phyloP scores from a whole-genome alignment of 169 alveolate genomes.

The Eimeria necatrix region DNA sequence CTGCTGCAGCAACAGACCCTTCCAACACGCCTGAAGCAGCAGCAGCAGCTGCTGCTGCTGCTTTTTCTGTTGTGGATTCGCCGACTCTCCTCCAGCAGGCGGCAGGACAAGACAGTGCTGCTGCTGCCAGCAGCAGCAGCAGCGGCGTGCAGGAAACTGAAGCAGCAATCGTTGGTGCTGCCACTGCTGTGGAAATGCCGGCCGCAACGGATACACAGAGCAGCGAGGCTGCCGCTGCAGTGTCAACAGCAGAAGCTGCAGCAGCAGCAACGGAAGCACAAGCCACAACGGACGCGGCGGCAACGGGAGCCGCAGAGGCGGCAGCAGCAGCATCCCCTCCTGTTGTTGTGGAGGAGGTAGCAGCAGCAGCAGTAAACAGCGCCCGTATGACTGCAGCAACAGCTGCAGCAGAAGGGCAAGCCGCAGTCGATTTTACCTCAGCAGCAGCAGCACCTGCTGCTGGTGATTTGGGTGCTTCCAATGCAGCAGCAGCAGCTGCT shows the following conservation, averaged over 20 bases:
- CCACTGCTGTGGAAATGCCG: not conserved
- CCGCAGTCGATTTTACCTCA: not conserved
- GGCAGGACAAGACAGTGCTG: not conserved
- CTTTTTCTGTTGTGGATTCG: not conserved
- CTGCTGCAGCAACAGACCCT: not conserved
- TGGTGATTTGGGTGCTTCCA: not conserved
- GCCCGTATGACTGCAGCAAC: not conserved
- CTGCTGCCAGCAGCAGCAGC: constrained; percentile 16
- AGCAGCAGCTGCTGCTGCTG: constrained; percentile 9
- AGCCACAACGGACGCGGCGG: not conserved
- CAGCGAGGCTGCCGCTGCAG: not conserved
- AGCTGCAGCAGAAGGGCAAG: not conserved
- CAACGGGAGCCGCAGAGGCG: not conserved
- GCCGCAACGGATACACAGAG: not conserved
- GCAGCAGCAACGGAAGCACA: constrained; percentile 10
- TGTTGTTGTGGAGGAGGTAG: not conserved
- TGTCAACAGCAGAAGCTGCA: not conserved
- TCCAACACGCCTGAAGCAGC: not conserved
- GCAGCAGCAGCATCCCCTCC: constrained; percentile 7
- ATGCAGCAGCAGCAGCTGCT: constrained; percentile 35
- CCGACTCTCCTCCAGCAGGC: not conserved
- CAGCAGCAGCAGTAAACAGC: not conserved
- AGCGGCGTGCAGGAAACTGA: not conserved
- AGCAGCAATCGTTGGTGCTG: not conserved
- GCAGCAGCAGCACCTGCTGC: constrained; percentile 20